These are phyloP conservation scores for Claviceps fusiformis DNA, from an alignment of 2,329 filamentous ascomycete genomes.

Conservation along the genomic window DNA sequence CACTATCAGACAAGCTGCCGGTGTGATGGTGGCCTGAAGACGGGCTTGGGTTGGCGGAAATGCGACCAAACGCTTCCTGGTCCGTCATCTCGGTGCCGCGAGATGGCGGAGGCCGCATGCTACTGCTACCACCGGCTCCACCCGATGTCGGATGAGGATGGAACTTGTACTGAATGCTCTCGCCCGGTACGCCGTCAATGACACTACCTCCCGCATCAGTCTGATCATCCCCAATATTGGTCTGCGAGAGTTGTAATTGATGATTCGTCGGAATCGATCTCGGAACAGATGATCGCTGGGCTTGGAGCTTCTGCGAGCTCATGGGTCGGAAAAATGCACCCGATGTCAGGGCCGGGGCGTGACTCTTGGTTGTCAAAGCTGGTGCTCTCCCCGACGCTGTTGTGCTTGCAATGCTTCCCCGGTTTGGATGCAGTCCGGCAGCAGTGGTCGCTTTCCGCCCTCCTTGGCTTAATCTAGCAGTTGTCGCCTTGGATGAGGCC, in stretches of 20 bases:
- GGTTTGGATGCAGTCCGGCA: constrained; percentile 29
- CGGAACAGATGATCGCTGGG: constrained; percentile 55
- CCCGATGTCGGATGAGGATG: constrained; percentile 15
- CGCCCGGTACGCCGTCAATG: constrained; percentile 37
- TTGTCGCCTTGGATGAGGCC: constrained; percentile 21
- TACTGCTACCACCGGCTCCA: constrained; percentile 24
- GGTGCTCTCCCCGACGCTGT: constrained; percentile 33
- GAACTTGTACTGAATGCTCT: constrained; percentile 35
- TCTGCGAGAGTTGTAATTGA: constrained; percentile 15
- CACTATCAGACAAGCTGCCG: constrained; percentile 61
- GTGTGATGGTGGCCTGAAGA: constrained; percentile 42
- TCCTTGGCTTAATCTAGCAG: constrained; percentile 40
- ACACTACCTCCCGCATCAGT: constrained; percentile 31
- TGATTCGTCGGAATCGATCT: constrained; percentile 30
- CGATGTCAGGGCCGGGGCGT: constrained; percentile 78
- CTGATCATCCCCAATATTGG: constrained; percentile 25
- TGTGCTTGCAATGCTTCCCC: constrained; percentile 27
- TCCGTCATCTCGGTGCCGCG: constrained; percentile 73
- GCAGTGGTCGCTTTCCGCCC: constrained; percentile 37
- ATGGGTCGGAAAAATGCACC: constrained; percentile 92
- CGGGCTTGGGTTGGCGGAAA: constrained; percentile 63
- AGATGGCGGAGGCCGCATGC: constrained; percentile 49
- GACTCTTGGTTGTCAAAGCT: constrained; percentile 64
- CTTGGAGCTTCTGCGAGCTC: constrained; percentile 90
- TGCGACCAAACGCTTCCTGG: constrained; percentile 53